Conservation (phyloP, 306 rosid species). For the Castanea sativa region DNA sequence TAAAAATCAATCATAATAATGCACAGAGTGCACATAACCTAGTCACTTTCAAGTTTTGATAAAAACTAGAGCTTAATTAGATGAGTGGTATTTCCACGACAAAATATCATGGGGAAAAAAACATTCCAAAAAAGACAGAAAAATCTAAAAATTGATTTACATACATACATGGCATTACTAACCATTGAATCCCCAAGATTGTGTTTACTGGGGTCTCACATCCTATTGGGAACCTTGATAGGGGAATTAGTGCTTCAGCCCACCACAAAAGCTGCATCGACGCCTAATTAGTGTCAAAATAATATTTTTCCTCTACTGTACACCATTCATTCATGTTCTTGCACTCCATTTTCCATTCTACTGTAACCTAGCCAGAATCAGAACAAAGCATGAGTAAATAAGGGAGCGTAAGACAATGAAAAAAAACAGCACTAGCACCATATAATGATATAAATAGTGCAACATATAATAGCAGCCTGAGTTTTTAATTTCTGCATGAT, state of each 20-base stretch:
- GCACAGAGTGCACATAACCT: not conserved
- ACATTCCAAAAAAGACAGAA: no score
- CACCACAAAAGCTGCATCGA: not conserved
- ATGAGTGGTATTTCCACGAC: no score
- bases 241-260: no score
- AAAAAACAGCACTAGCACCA: no score
- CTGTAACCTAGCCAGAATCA: slow-evolving; percentile 31
- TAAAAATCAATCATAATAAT: not conserved
- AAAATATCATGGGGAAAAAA: no score
- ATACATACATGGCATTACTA: no score
- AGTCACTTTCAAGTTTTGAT: not conserved
- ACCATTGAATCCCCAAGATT: no score
- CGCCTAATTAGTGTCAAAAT: slow-evolving; percentile 36
- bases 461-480: not conserved
- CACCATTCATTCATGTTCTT: slow-evolving; percentile 21
- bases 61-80: slow-evolving; percentile 6
- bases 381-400: not conserved
- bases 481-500: not conserved
- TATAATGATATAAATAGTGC: no score
- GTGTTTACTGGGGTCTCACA: no score
- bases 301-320: slow-evolving; percentile 25
- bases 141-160: no score
- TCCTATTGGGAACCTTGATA: no score
- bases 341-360: slow-evolving; percentile 17
- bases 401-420: not conserved